Percentiles rank a stretch among this genome's conserved stretches.
Conservation (phyloP, 768 basidiomycete species). For the Tulasnella sp. region DNA sequence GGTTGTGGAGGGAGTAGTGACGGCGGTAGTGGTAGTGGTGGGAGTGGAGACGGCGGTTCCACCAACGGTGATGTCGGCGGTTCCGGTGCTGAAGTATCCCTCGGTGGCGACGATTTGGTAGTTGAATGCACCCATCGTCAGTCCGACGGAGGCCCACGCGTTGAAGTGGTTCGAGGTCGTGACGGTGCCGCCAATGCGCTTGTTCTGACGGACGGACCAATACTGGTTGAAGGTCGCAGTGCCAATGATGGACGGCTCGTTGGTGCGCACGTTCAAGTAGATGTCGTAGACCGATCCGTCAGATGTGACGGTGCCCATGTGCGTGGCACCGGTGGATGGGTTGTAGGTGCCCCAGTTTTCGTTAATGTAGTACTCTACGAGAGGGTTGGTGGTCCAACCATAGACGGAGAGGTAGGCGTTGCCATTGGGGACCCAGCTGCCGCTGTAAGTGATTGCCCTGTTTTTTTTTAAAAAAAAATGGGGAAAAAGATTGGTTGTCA, state of each 20-base stretch:
- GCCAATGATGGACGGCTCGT: conserved; percentile 11
- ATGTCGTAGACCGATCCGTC: conserved; percentile 12
- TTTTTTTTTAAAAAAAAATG: not conserved
- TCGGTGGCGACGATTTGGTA: conserved; percentile 14
- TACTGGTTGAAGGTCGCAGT: conserved; percentile 12
- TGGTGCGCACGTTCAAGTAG: conserved; percentile 7
- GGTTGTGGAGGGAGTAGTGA: not conserved
- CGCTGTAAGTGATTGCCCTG: conserved; percentile 1
- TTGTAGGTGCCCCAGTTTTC: conserved; percentile 9
- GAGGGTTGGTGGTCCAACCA: too few species aligned
- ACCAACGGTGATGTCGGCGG: not conserved
- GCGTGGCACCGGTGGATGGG: conserved; percentile 4
- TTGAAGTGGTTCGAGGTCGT: conserved; percentile 16
- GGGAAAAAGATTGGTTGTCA: too few species aligned
- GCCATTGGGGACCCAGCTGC: not conserved
- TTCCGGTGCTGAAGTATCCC: conserved; percentile 1
- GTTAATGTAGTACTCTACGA: conserved; percentile 14
- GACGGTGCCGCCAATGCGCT: conserved; percentile 8
- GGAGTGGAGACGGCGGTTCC: not conserved
- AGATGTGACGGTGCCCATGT: conserved; percentile 2
- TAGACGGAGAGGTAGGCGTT: conserved; percentile 4
- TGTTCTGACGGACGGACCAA: conserved; percentile 11
- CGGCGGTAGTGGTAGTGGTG: not conserved
- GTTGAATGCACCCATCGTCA: too few species aligned
- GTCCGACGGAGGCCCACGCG: conserved; percentile 11